Base-by-base conservation (phyloP, 495 filamentous ascomycete genomes). In the Aspergillus cristatus region DNA sequence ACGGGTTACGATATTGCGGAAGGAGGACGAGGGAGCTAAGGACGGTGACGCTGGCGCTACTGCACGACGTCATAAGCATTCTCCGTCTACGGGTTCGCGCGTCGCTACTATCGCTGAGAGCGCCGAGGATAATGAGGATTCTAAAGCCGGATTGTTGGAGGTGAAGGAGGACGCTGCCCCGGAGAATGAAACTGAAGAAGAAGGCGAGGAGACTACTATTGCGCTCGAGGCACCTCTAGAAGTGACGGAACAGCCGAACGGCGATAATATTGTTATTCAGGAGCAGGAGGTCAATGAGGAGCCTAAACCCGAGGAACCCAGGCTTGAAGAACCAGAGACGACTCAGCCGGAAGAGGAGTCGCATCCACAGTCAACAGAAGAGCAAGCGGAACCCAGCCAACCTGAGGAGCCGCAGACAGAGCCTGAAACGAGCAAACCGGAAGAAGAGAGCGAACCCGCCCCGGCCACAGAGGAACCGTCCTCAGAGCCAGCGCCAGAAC, bases 71-170 rank as follows among this genome's bases (percentile, higher is more conserved):
- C 81, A 84, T 60, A 86, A 81, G 54, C 70, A 75, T 46, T 82
- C 76, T 51, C 81, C 83, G 15, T 85, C 81, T 14, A 78, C 75
- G n/a, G 81, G 80, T n/a, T 84, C 76, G 37, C 71, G 75, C 6
- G 77, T 86, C 18, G 73, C 73, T 2, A 82, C 82, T 1, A 84
- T 88, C 22, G 63, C 72, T 14, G 83, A 88, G 55, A 73, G 76
- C 18, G 72, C 78, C 16, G 83, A 88, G 48, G 83, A 88, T 39
- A 66, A 75, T 25, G 63, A 70, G 7, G 43, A 44, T 4, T 24
- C 20, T 24, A 24, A 8, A 4, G 20, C 8, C n/a, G n/a, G n/a
- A n/a, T n/a, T n/a, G n/a, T 24, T 24, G 4, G 20, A 8, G 20
- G 8, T 8, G 4, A 24, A 24, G 2, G 28, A 29, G 30, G 30